Conservation (phyloP, 179 eudicot genomes). For the Silene vulgaris region DNA sequence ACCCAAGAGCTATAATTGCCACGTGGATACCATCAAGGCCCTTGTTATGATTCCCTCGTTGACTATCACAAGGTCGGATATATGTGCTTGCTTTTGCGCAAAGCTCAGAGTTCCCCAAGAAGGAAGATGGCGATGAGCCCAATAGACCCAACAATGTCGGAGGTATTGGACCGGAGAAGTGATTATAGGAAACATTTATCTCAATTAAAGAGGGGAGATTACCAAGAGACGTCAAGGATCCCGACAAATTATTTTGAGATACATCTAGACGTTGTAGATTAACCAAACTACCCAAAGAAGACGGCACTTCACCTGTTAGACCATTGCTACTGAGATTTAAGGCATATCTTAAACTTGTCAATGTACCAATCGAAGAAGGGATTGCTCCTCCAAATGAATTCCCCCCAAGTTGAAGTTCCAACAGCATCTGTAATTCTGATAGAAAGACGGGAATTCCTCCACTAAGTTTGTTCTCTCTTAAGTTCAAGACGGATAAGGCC, state of each 20-base stretch:
- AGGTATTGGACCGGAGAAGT: conserved; percentile 52
- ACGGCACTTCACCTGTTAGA: conserved; percentile 47
- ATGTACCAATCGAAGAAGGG: conserved; percentile 43
- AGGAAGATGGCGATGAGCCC: conserved; percentile 40
- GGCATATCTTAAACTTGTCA: conserved; percentile 33
- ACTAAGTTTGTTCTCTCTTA: conserved; percentile 51
- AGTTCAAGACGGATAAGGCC: conserved; percentile 34
- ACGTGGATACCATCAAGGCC: conserved; percentile 12
- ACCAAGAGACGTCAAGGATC: conserved; percentile 37
- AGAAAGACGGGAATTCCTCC: conserved; percentile 52
- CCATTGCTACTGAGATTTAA: conserved; percentile 55
- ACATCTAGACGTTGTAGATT: conserved; percentile 49
- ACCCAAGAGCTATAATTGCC: conserved; percentile 17
- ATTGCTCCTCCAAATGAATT: conserved; percentile 51
- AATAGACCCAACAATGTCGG: conserved; percentile 29
- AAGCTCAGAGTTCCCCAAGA: conserved; percentile 47
- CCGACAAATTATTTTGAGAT: conserved; percentile 49
- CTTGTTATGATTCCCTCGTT: background rate
- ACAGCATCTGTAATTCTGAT: conserved; percentile 37
- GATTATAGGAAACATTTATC: conserved; percentile 51
- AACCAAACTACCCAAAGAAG: conserved; percentile 33
- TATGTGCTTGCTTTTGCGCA: conserved; percentile 28
- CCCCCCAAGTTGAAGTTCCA: conserved; percentile 54
- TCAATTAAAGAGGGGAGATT: conserved; percentile 30
- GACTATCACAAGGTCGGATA: conserved; percentile 8